Evolutionary conservation across 1,284 basidiomycete species (phyloP).

Genomic region (Marasmius tenuissimus): DNA sequence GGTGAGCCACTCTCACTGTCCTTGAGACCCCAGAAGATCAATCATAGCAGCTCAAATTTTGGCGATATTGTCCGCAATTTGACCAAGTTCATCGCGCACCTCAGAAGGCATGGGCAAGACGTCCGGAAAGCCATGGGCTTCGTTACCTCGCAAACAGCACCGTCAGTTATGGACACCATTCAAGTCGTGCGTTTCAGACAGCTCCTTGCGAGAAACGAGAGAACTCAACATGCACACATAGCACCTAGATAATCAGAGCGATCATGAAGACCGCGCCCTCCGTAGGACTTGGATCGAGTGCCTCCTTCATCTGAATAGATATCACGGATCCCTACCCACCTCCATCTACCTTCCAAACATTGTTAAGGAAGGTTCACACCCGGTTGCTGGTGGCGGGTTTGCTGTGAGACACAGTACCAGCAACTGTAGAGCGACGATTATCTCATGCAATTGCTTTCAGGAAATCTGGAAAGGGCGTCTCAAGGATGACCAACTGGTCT

Average conservation of each 20-base stretch:
- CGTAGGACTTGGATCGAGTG: not conserved
- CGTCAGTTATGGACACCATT: not conserved
- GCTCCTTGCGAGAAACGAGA: not conserved
- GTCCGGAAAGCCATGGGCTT: not conserved
- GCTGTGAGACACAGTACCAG: not conserved
- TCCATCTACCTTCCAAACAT: not conserved
- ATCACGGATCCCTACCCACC: not conserved
- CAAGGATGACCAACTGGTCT: not conserved
- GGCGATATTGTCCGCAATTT: not conserved
- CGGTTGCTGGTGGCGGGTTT: conserved; percentile 8
- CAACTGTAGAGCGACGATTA: not conserved
- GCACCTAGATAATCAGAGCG: not conserved
- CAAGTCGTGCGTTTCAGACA: not conserved
- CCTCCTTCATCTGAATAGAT: not conserved
- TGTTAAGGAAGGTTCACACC: not conserved
- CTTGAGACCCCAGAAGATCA: not conserved
- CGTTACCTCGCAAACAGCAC: not conserved
- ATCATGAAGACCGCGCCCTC: not conserved
- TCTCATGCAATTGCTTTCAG: no score
- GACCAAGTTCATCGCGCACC: not conserved
- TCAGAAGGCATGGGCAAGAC: not conserved
- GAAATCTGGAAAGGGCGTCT: conserved; percentile 8
- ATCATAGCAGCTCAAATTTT: not conserved
- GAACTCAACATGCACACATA: not conserved
- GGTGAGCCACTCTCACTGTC: not conserved